A percentile compares a stretch with the other conserved stretches of the same genome.
Evolutionary conservation across 768 basidiomycete species (phyloP).

Genomic region (Leccinum pellstonianum): DNA sequence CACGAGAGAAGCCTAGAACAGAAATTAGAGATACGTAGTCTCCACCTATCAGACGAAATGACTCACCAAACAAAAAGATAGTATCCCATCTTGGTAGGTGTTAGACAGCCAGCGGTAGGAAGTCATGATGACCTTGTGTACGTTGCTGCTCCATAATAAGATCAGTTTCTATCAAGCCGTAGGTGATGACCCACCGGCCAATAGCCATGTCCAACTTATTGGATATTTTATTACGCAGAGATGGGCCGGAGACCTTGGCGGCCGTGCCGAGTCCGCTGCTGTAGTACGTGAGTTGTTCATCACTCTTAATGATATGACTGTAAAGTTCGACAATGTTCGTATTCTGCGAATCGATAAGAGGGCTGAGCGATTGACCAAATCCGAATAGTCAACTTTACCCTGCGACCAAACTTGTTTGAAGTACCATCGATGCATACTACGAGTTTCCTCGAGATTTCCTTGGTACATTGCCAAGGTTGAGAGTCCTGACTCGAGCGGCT

Average conservation of each 20-base stretch:
- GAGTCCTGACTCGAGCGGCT: too few species aligned
- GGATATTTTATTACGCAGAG: constrained; percentile 20
- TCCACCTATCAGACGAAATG: neutral
- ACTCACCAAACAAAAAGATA: constrained; percentile 42
- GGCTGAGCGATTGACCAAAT: neutral
- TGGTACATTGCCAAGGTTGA: too few species aligned
- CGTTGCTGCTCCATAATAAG: constrained; percentile 28
- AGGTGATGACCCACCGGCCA: constrained; percentile 31
- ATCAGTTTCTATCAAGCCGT: neutral
- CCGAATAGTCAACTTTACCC: constrained; percentile 20
- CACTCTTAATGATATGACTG: constrained; percentile 32
- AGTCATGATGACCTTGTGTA: constrained; percentile 33
- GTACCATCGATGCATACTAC: constrained; percentile 42
- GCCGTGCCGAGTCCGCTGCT: constrained; percentile 42
- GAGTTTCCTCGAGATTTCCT: constrained; percentile 15
- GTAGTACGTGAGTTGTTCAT: constrained; percentile 39
- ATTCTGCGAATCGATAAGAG: constrained; percentile 23
- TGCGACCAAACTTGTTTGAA: constrained; percentile 37
- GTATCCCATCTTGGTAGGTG: constrained; percentile 37
- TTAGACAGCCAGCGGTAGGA: constrained; percentile 44
- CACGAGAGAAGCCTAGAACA: constrained; percentile 43
- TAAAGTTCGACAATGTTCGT: constrained; percentile 43
- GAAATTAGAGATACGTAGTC: neutral
- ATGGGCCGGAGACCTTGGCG: constrained; percentile 25
- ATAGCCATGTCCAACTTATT: constrained; percentile 34